Evolutionary conservation across 306 rosid genomes (phyloP).

Genomic region (Fagus crenata): DNA sequence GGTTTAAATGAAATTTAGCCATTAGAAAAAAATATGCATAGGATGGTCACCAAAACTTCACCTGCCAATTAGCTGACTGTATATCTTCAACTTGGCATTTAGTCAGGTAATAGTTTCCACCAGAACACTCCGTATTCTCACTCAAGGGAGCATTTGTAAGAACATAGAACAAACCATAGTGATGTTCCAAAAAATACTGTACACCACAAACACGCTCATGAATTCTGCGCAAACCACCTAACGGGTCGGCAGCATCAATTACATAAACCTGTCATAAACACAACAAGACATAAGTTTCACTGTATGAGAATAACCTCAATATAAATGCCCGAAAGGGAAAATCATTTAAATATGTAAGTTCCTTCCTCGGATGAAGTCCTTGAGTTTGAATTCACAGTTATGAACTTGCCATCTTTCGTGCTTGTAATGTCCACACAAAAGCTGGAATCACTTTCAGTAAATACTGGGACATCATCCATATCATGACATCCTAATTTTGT

Average conservation of each 20-base stretch:
- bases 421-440: slow-evolving; percentile 91
- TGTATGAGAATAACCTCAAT: slow-evolving; percentile 23
- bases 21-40: not conserved
- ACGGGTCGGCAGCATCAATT: slow-evolving; percentile 66
- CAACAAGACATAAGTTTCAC: slow-evolving; percentile 32
- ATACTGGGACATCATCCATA: slow-evolving; percentile 48
- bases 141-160: slow-evolving; percentile 79
- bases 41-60: slow-evolving; percentile 34
- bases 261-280: slow-evolving; percentile 69
- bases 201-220: slow-evolving; percentile 66
- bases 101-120: slow-evolving; percentile 74
- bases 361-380: slow-evolving; percentile 99
- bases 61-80: slow-evolving; percentile 65
- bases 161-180: slow-evolving; percentile 72
- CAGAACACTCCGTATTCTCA: slow-evolving; percentile 45
- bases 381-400: slow-evolving; percentile 97
- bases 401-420: slow-evolving; percentile 95
- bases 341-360: slow-evolving; percentile 37
- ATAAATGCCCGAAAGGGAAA: slow-evolving; percentile 25
- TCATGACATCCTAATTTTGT: slow-evolving; percentile 49
- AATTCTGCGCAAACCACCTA: slow-evolving; percentile 59
- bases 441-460: slow-evolving; percentile 71
- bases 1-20: too few relatives aligned
- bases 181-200: slow-evolving; percentile 87
- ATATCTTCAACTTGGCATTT: slow-evolving; percentile 61